A percentile compares a stretch with the other conserved stretches of the same genome.
These are phyloP conservation scores for Bruguiera parviflora DNA, from an alignment of 345 rosid genomes.

Conservation along the genomic window DNA sequence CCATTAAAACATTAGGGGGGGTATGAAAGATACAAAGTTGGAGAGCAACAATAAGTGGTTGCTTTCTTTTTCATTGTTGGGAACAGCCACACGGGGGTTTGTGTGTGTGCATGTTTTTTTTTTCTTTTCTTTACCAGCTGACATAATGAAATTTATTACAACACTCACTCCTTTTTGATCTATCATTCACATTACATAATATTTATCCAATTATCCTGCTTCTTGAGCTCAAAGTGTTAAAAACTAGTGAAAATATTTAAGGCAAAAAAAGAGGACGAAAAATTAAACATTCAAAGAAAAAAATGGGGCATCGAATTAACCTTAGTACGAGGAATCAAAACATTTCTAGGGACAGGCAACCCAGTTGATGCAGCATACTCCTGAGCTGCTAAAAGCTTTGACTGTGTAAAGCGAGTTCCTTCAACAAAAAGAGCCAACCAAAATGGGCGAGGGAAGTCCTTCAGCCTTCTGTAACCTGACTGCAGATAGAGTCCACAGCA, in stretches of 20 bases:
- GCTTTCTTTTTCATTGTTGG: too few relatives aligned
- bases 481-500: conserved; percentile 33
- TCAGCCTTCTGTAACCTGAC: conserved; percentile 80
- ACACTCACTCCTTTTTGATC: too few relatives aligned
- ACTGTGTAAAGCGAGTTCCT: conserved; percentile 96
- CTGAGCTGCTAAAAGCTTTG: conserved; percentile 97
- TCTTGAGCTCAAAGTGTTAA: background rate
- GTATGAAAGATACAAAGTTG: too few relatives aligned
- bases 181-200: too few relatives aligned
- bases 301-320: conserved; percentile 20
- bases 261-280: background rate
- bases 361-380: conserved; percentile 87
- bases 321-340: conserved; percentile 98
- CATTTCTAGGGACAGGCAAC: conserved; percentile 85
- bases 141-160: too few relatives aligned
- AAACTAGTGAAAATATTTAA: background rate
- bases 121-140: too few relatives aligned
- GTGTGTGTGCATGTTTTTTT: too few relatives aligned
- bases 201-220: background rate
- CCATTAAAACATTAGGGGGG: background rate
- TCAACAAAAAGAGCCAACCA: conserved; percentile 99
- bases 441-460: conserved; percentile 86
- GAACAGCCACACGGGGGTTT: too few relatives aligned
- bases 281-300: background rate
- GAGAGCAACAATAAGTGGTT: too few relatives aligned